Percentiles rank a stretch among this genome's conserved stretches.
Conservation (phyloP, 331 rosid genomes). For the Acacia pycnantha region DNA sequence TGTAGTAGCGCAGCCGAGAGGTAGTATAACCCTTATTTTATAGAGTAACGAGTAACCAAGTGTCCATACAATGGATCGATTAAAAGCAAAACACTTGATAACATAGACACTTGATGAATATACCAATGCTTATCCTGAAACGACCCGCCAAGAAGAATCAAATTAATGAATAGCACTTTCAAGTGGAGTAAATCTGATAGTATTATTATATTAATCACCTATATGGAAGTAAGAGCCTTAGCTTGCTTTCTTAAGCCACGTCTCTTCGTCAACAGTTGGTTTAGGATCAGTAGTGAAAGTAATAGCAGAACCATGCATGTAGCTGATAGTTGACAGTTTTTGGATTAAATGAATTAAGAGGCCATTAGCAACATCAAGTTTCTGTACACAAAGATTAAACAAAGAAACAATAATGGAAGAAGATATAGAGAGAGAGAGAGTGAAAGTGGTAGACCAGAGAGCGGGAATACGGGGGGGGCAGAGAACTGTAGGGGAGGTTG, state of each 20-base stretch:
- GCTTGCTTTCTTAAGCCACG: neutral
- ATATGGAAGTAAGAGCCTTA: neutral
- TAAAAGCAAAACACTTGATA: neutral
- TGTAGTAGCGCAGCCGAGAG: too few species aligned
- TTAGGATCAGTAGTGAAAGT: neutral
- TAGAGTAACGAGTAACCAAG: neutral
- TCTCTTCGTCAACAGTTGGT: neutral
- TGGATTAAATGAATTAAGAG: neutral
- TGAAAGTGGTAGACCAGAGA: conserved; percentile 34
- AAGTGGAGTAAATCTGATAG: neutral
- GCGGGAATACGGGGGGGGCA: conserved; percentile 57
- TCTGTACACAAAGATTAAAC: conserved; percentile 13
- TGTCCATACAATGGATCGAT: neutral
- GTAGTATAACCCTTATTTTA: too few species aligned
- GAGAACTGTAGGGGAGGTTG: neutral
- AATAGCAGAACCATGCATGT: neutral
- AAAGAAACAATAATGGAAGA: neutral
- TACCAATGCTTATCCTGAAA: neutral
- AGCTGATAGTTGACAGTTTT: neutral
- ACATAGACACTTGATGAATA: neutral
- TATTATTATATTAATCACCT: neutral
- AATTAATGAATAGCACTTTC: neutral
- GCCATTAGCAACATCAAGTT: conserved; percentile 34
- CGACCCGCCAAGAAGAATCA: neutral
- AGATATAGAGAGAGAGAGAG: neutral